These are phyloP conservation scores for Fusarium buharicum DNA, from an alignment of 2,329 filamentous ascomycete genomes.

Conservation along the genomic window DNA sequence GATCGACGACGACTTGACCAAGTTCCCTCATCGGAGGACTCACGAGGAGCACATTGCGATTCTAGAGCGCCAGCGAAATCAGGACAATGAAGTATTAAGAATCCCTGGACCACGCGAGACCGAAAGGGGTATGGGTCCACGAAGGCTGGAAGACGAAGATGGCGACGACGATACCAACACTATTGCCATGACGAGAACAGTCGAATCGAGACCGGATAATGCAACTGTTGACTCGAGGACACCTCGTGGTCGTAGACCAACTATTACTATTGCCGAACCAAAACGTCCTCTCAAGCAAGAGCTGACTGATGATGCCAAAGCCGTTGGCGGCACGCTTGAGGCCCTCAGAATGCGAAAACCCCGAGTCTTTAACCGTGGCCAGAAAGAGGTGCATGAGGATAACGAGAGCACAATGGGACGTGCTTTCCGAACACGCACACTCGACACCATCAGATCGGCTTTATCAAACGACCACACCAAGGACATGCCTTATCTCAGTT, in stretches of 20 bases:
- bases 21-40: conserved; percentile 57
- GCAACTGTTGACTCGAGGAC: conserved; percentile 35
- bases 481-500: conserved; percentile 90
- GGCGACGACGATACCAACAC: conserved; percentile 51
- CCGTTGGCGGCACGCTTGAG: conserved; percentile 53
- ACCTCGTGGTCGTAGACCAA: conserved; percentile 58
- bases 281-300: conserved; percentile 53
- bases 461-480: conserved; percentile 64
- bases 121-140: conserved; percentile 81
- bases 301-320: conserved; percentile 56
- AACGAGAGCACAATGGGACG: conserved; percentile 44
- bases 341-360: conserved; percentile 58
- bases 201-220: conserved; percentile 44
- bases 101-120: conserved; percentile 94
- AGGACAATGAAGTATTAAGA: conserved; percentile 78
- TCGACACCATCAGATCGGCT: conserved; percentile 67
- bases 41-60: conserved; percentile 89
- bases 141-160: conserved; percentile 57
- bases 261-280: conserved; percentile 76
- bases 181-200: conserved; percentile 40
- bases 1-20: conserved; percentile 59
- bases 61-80: conserved; percentile 82
- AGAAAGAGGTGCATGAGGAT: conserved; percentile 54
- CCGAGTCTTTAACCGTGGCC: conserved; percentile 51
- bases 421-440: conserved; percentile 58